Conservation (phyloP, 83 land plant species). For the Picea mariana region DNA sequence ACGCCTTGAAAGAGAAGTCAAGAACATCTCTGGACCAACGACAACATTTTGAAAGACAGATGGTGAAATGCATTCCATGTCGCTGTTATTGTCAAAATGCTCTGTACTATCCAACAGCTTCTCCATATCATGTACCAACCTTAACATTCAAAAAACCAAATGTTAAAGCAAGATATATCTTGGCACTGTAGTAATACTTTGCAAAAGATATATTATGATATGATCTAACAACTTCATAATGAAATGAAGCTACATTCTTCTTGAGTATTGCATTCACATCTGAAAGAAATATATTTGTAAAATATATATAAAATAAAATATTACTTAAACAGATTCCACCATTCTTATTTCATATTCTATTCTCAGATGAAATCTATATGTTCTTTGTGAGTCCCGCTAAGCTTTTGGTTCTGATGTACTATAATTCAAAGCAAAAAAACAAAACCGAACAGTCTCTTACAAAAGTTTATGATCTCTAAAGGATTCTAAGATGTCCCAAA, state of each 20-base stretch:
- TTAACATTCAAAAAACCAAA: neutral
- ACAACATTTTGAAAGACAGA: neutral
- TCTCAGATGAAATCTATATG: too few relatives aligned
- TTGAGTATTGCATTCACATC: neutral
- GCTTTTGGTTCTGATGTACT: too few relatives aligned
- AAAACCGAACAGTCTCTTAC: too few relatives aligned
- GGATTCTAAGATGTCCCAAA: neutral
- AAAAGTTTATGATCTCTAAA: neutral
- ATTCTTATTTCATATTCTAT: too few relatives aligned
- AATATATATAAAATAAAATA: neutral
- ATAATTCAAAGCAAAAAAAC: too few relatives aligned
- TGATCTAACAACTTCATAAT: neutral
- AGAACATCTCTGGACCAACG: conserved; percentile 9
- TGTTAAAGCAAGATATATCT: neutral
- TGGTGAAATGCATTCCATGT: neutral
- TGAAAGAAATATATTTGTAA: neutral
- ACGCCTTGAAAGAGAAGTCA: conserved; percentile 12
- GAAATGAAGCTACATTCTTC: neutral
- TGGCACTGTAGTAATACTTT: neutral
- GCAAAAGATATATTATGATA: neutral
- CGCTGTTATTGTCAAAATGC: conserved; percentile 1
- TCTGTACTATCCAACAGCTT: conserved; percentile 12
- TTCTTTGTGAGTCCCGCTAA: too few relatives aligned
- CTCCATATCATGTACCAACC: conserved; percentile 13
- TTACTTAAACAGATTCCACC: too few relatives aligned